phyloP scores from a whole-genome alignment of 2,329 filamentous ascomycete genomes.

The Venturia pyrina region DNA sequence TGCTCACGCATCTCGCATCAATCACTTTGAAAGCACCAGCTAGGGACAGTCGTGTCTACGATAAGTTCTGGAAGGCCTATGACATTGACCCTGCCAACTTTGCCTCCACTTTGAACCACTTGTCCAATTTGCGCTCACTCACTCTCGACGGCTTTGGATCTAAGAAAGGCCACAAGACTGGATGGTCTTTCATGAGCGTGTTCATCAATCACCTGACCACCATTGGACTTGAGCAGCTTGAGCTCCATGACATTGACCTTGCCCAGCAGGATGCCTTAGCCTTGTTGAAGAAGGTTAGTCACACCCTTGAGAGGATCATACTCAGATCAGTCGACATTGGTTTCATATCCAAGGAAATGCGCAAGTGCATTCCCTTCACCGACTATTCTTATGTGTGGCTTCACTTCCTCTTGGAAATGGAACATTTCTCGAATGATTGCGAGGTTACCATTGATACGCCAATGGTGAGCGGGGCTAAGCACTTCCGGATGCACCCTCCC shows the following conservation, averaged over 20 bases:
- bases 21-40: background rate
- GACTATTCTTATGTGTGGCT: no score
- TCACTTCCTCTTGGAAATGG: no score
- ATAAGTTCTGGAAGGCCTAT: background rate
- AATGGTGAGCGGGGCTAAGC: background rate
- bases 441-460: background rate
- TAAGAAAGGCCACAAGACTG: background rate
- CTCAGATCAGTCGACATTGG: background rate
- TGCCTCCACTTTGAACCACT: background rate
- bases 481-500: background rate
- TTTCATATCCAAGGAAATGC: background rate
- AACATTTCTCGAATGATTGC: background rate
- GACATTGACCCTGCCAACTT: background rate
- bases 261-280: background rate
- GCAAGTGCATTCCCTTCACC: no score
- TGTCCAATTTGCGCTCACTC: background rate
- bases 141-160: background rate
- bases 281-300: background rate
- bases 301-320: background rate
- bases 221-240: background rate
- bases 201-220: background rate
- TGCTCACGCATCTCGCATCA: background rate
- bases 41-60: background rate
- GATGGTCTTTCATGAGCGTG: background rate
- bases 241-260: background rate